Evolutionary conservation across 1,284 basidiomycete species (phyloP).

Genomic region (Apiotrichum sp.): DNA sequence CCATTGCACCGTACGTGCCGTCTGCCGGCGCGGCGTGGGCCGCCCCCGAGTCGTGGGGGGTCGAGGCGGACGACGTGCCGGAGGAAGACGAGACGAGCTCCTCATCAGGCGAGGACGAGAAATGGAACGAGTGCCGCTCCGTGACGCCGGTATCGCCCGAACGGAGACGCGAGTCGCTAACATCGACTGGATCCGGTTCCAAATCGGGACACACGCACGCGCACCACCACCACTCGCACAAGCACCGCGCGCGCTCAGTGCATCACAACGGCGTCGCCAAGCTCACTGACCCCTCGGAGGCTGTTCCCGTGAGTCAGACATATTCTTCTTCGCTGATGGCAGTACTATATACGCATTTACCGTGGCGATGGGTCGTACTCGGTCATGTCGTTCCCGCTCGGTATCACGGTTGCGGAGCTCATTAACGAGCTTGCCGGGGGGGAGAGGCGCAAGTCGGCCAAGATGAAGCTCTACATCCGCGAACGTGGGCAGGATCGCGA

Average conservation of each 20-base stretch:
- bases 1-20: conserved; percentile 10
- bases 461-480: conserved; percentile 70
- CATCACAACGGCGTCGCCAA: not conserved
- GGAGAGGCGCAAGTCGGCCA: conserved; percentile 51
- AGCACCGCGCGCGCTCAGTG: not conserved
- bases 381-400: conserved; percentile 60
- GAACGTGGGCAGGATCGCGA: conserved; percentile 80
- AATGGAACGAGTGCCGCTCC: conserved; percentile 9
- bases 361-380: conserved; percentile 68
- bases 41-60: conserved; percentile 53
- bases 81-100: conserved; percentile 22
- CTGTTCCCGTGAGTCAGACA: not conserved
- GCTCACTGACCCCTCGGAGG: not conserved
- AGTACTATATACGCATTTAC: conserved; percentile 64
- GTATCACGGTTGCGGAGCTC: conserved; percentile 65
- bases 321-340: not conserved
- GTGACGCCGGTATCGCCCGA: not conserved
- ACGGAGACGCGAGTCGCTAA: not conserved
- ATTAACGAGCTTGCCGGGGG: conserved; percentile 53
- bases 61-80: conserved; percentile 48
- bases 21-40: conserved; percentile 47
- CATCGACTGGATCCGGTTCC: not conserved
- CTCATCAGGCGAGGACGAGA: conserved; percentile 28
- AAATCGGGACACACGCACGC: not conserved
- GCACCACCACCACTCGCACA: conserved; percentile 4